phyloP scores from a whole-genome alignment of 2,329 filamentous ascomycete species.

The Cladosporium halotolerans region DNA sequence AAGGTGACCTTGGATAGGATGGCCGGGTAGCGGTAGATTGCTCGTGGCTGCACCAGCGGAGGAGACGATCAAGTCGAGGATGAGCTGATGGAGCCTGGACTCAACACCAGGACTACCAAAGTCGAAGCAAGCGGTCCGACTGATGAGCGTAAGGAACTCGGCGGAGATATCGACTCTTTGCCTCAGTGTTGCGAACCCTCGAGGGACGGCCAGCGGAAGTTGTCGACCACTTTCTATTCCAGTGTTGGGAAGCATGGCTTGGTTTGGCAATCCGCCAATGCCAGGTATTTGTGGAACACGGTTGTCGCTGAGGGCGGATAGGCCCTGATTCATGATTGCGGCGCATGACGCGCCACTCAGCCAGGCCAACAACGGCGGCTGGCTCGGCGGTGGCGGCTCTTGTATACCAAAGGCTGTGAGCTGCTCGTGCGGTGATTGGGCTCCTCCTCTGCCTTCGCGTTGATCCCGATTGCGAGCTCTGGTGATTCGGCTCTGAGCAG shows the following conservation, averaged over 20 bases:
- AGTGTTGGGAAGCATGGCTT: background rate
- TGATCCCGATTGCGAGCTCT: slow-evolving; percentile 28
- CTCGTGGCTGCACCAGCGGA: slow-evolving; percentile 16
- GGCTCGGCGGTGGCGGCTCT: background rate
- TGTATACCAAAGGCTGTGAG: background rate
- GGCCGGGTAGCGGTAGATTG: slow-evolving; percentile 15
- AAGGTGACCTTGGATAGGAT: slow-evolving; percentile 27
- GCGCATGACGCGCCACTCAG: background rate
- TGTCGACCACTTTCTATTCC: slow-evolving; percentile 7
- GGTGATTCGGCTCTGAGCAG: slow-evolving; percentile 28
- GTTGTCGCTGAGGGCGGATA: background rate
- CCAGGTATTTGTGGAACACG: background rate
- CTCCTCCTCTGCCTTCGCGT: slow-evolving; percentile 16
- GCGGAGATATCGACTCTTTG: slow-evolving; percentile 23
- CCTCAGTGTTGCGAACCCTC: slow-evolving; percentile 27
- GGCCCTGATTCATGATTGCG: background rate
- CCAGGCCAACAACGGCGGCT: slow-evolving; percentile 4
- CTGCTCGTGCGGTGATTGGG: background rate
- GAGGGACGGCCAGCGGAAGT: slow-evolving; percentile 28
- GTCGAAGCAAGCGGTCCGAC: slow-evolving; percentile 30
- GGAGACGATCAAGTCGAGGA: slow-evolving; percentile 27
- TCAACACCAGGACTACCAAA: slow-evolving; percentile 27
- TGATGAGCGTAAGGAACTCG: slow-evolving; percentile 24
- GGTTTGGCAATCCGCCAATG: background rate
- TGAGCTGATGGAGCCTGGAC: slow-evolving; percentile 23